These are phyloP conservation scores for Fomitopsis serialis DNA, from an alignment of 768 basidiomycete genomes.

Conservation along the genomic window DNA sequence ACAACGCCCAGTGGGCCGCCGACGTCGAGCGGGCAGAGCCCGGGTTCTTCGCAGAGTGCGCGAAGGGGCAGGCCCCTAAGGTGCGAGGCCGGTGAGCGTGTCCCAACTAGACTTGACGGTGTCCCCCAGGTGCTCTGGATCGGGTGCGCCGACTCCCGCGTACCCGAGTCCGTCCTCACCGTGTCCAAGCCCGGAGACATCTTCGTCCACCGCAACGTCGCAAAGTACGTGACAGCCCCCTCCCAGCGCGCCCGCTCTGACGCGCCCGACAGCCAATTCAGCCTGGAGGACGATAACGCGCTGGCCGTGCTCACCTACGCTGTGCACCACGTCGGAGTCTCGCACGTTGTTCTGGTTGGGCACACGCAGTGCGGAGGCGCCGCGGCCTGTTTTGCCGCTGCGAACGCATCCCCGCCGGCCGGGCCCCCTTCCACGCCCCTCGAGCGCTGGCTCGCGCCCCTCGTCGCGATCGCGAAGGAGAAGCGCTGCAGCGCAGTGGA, in stretches of 20 bases:
- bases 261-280: constrained; percentile 55
- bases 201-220: constrained; percentile 84
- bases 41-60: constrained; percentile 54
- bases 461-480: constrained; percentile 43
- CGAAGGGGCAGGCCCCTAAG: constrained; percentile 65
- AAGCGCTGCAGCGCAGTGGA: constrained; percentile 4
- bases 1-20: constrained; percentile 68
- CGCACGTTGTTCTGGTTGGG: constrained; percentile 81
- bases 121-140: constrained; percentile 63
- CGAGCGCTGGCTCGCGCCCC: constrained; percentile 66
- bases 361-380: constrained; percentile 84
- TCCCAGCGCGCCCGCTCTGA: neutral
- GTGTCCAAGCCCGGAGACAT: constrained; percentile 70
- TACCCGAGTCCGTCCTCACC: constrained; percentile 73
- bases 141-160: constrained; percentile 81
- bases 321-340: constrained; percentile 59
- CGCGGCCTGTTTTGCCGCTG: constrained; percentile 45
- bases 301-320: constrained; percentile 74
- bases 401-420: constrained; percentile 28
- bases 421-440: constrained; percentile 34
- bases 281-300: constrained; percentile 62
- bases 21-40: constrained; percentile 51
- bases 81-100: constrained; percentile 23
- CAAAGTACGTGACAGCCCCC: constrained; percentile 51
- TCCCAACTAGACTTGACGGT: constrained; percentile 1